These are phyloP conservation scores for Pichia membranifaciens DNA, from an alignment of 805 yeast genomes.

Conservation along the genomic window DNA sequence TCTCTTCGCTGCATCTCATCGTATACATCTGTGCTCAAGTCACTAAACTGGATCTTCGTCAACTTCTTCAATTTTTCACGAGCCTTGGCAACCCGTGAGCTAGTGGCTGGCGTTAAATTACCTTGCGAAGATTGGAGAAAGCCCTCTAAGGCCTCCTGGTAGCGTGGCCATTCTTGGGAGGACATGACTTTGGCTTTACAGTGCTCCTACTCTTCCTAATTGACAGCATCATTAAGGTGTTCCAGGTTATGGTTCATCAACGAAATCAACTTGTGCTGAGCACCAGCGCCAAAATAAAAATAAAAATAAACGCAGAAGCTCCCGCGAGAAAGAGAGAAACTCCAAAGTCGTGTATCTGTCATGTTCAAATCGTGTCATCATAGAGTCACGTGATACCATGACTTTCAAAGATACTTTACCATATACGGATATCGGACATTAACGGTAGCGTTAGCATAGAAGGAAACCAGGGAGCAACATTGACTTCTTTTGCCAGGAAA, in stretches of 20 bases:
- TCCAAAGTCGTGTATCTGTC: constrained; percentile 1
- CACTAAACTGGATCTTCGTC: constrained; percentile 77
- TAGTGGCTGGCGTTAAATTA: constrained; percentile 35
- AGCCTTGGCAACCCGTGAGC: constrained; percentile 71
- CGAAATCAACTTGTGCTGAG: neutral
- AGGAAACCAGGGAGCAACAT: too few relatives aligned
- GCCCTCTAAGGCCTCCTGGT: constrained; percentile 37
- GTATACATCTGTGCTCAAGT: constrained; percentile 87
- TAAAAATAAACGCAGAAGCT: neutral
- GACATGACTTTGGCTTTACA: constrained; percentile 12
- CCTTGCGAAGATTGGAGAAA: constrained; percentile 48
- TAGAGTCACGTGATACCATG: neutral
- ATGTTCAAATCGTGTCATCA: neutral
- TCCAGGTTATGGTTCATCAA: too few relatives aligned
- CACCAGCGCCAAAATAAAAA: neutral
- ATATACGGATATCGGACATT: too few relatives aligned
- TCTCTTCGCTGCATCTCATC: constrained; percentile 85
- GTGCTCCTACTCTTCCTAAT: too few relatives aligned
- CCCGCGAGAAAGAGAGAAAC: too few relatives aligned
- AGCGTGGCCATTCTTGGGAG: constrained; percentile 7
- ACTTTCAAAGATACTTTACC: too few relatives aligned
- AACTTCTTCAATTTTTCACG: constrained; percentile 78
- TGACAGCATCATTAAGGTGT: too few relatives aligned
- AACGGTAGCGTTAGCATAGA: too few relatives aligned
- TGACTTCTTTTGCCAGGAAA: too few relatives aligned